A percentile compares a stretch with the other conserved stretches of the same genome.
Conservation (phyloP, 495 filamentous ascomycete genomes). For the Tricharina praecox region DNA sequence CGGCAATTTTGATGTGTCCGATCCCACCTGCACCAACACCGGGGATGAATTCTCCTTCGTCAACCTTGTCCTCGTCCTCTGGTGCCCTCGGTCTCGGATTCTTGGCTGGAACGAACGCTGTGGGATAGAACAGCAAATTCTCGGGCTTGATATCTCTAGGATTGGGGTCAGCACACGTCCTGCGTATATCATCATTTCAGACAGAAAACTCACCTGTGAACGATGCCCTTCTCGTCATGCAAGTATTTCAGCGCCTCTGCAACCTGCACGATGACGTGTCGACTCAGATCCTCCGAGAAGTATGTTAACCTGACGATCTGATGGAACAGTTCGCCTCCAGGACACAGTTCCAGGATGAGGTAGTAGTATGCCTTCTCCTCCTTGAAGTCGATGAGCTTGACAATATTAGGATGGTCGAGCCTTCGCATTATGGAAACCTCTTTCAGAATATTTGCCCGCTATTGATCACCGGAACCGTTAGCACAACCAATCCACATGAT, state of each 20-base stretch:
- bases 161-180: constrained; percentile 9
- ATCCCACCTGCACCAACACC: constrained; percentile 84
- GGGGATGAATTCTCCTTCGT: constrained; percentile 82
- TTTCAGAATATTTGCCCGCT: constrained; percentile 95
- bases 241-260: constrained; percentile 86
- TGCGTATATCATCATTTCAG: constrained; percentile 18
- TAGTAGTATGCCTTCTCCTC: constrained; percentile 94
- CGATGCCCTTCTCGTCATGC: constrained; percentile 85
- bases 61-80: constrained; percentile 92
- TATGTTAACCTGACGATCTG: constrained; percentile 97
- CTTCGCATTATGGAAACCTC: constrained; percentile 98
- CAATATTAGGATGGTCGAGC: constrained; percentile 86
- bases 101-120: constrained; percentile 61
- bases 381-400: constrained; percentile 80
- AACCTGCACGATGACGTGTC: constrained; percentile 87
- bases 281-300: constrained; percentile 87
- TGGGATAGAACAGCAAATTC: constrained; percentile 84
- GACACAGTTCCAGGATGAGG: constrained; percentile 86
- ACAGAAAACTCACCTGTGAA: constrained; percentile 64
- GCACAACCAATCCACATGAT: constrained; percentile 22
- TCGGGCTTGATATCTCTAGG: constrained; percentile 94
- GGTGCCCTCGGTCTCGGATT: constrained; percentile 57
- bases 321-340: constrained; percentile 92
- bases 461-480: constrained; percentile 9
- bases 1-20: constrained; percentile 87